A percentile compares a stretch with the other conserved stretches of the same genome.
Evolutionary conservation across 345 rosid species (phyloP).

Genomic region (Fremontodendron californicum): DNA sequence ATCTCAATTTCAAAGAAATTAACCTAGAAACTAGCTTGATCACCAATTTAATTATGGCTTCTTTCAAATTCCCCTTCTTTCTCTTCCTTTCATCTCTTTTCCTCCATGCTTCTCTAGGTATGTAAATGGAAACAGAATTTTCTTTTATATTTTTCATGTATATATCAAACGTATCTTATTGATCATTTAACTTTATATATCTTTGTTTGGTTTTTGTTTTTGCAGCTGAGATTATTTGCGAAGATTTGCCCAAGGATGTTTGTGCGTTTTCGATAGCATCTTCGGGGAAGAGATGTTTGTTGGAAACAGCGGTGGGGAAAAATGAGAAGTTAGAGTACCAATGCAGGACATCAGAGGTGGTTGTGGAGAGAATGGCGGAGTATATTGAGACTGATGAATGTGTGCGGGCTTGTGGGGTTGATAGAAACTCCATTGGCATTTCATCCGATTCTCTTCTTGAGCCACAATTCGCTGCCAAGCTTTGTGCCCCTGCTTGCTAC

Average conservation of each 20-base stretch:
- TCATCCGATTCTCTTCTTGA: constrained; percentile 89
- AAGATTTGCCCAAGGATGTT: constrained; percentile 58
- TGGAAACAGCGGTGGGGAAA: constrained; percentile 47
- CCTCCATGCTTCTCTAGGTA: constrained; percentile 70
- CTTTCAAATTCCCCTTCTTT: constrained; percentile 40
- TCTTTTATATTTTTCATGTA: no score
- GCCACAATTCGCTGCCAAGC: constrained; percentile 67
- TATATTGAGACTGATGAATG: constrained; percentile 78
- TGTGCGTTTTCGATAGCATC: constrained; percentile 78
- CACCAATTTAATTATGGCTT: constrained; percentile 38
- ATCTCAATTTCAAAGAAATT: background rate
- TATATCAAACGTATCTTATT: background rate
- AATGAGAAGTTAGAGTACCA: constrained; percentile 50
- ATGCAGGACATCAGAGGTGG: constrained; percentile 82
- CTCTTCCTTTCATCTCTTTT: constrained; percentile 59
- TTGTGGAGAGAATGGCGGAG: constrained; percentile 68
- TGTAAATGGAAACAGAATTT: background rate
- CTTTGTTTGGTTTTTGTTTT: background rate
- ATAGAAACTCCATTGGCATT: constrained; percentile 75
- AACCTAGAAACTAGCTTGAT: background rate
- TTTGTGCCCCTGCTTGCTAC: constrained; percentile 75
- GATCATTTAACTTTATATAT: no score
- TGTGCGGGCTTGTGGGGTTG: constrained; percentile 79
- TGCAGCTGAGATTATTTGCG: constrained; percentile 64
- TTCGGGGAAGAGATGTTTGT: constrained; percentile 76